Evolutionary conservation across 2,329 filamentous ascomycete species (phyloP).

Genomic region (Paecilomyces sp.): DNA sequence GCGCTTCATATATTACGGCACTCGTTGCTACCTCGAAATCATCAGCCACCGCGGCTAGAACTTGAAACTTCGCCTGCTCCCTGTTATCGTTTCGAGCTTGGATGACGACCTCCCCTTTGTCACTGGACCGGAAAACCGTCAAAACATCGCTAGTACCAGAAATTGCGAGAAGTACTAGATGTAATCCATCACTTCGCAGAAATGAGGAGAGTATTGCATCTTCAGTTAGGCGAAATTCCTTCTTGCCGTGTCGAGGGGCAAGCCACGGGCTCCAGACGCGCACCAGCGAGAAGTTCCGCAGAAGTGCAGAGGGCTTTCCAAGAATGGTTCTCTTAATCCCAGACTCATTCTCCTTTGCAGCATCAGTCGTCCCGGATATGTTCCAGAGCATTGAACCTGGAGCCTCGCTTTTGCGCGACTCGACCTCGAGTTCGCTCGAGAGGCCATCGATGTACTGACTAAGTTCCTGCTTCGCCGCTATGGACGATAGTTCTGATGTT

Average conservation of each 20-base stretch:
- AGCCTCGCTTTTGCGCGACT: slow-evolving; percentile 32
- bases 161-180: slow-evolving; percentile 70
- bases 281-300: slow-evolving; percentile 75
- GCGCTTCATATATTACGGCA: slow-evolving; percentile 81
- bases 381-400: slow-evolving; percentile 34
- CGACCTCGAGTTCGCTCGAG: slow-evolving; percentile 23
- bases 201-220: slow-evolving; percentile 76
- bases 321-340: slow-evolving; percentile 50
- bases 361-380: slow-evolving; percentile 51
- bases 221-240: slow-evolving; percentile 61
- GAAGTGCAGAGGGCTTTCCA: slow-evolving; percentile 57
- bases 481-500: slow-evolving; percentile 7
- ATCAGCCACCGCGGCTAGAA: slow-evolving; percentile 65
- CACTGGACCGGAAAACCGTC: slow-evolving; percentile 60
- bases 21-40: slow-evolving; percentile 69
- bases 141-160: slow-evolving; percentile 66
- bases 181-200: slow-evolving; percentile 61
- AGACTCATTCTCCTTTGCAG: slow-evolving; percentile 50
- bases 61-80: slow-evolving; percentile 47
- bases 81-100: slow-evolving; percentile 65
- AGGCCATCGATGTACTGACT: slow-evolving; percentile 28
- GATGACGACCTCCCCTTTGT: slow-evolving; percentile 59
- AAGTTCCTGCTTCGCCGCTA: slow-evolving; percentile 12
- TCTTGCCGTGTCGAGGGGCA: slow-evolving; percentile 74
- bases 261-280: slow-evolving; percentile 79